phyloP scores from a whole-genome alignment of 345 rosid genomes.

The Pseudoturritis turrita region DNA sequence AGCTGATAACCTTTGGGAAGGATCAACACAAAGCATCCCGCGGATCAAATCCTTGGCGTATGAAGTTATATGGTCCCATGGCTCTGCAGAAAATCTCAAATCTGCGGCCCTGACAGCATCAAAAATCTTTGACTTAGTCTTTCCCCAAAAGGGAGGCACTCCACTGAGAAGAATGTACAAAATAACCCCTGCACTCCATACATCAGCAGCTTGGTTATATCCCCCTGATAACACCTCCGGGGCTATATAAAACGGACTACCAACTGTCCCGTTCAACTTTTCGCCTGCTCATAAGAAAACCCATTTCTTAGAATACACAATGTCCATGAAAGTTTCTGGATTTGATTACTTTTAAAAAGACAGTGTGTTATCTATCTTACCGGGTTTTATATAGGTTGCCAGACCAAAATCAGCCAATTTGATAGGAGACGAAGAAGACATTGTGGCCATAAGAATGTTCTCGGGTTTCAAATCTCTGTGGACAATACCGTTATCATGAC shows the following conservation, averaged over 20 bases:
- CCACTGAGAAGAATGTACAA: slow-evolving; percentile 65
- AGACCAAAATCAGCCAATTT: slow-evolving; percentile 77
- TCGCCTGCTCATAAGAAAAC: slow-evolving; percentile 41
- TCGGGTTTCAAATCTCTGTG: slow-evolving; percentile 72
- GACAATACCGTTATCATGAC: slow-evolving; percentile 68
- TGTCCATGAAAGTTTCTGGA: neutral
- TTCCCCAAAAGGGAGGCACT: slow-evolving; percentile 76
- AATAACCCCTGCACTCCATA: slow-evolving; percentile 83
- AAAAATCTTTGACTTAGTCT: slow-evolving; percentile 75
- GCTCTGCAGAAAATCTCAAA: slow-evolving; percentile 58
- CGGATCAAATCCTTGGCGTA: slow-evolving; percentile 61
- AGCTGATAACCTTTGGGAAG: slow-evolving; percentile 64
- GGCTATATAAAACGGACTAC: slow-evolving; percentile 74
- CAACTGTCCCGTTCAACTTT: slow-evolving; percentile 58
- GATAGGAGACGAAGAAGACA: slow-evolving; percentile 53
- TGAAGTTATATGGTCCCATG: slow-evolving; percentile 60
- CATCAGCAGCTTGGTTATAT: slow-evolving; percentile 71
- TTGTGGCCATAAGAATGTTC: slow-evolving; percentile 60
- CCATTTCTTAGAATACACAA: slow-evolving; percentile 8
- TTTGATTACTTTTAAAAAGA: neutral
- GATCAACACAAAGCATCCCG: slow-evolving; percentile 72
- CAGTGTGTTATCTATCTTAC: slow-evolving; percentile 29
- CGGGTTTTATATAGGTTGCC: slow-evolving; percentile 58
- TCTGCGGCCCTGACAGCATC: slow-evolving; percentile 81
- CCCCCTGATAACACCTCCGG: slow-evolving; percentile 68